Evolutionary conservation across 495 filamentous ascomycete species (phyloP).

Genomic region (Penicillium cosmopolitanum): DNA sequence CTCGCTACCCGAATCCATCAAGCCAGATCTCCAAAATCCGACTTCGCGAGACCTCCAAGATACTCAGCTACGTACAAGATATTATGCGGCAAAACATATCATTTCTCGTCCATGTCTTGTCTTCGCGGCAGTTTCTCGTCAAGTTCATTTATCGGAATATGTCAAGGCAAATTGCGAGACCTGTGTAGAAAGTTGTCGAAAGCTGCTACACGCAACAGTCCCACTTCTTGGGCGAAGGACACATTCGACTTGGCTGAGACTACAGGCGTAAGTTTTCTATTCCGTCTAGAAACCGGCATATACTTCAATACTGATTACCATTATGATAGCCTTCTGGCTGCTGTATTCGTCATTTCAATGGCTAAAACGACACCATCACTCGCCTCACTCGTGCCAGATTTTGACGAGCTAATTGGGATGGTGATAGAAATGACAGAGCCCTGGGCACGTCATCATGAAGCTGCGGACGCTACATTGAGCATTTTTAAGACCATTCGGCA

Average conservation of each 20-base stretch:
- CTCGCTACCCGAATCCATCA: slow-evolving; percentile 14
- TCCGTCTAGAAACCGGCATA: background rate
- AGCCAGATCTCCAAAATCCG: slow-evolving; percentile 15
- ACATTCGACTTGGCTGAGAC: slow-evolving; percentile 21
- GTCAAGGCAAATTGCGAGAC: slow-evolving; percentile 19
- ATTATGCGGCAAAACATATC: slow-evolving; percentile 25
- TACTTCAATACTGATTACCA: background rate
- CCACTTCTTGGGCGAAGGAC: slow-evolving; percentile 19
- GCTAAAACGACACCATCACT: slow-evolving; percentile 23
- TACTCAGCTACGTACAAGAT: slow-evolving; percentile 21
- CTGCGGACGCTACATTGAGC: slow-evolving; percentile 20
- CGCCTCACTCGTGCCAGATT: slow-evolving; percentile 21
- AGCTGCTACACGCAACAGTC: slow-evolving; percentile 14
- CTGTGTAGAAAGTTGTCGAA: slow-evolving; percentile 25
- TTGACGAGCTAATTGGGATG: slow-evolving; percentile 15
- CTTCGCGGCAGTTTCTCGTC: slow-evolving; percentile 15
- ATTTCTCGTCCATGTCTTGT: slow-evolving; percentile 25
- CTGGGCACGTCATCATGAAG: slow-evolving; percentile 21
- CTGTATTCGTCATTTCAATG: slow-evolving; percentile 23
- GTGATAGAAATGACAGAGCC: slow-evolving; percentile 17
- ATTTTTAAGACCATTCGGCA: slow-evolving; percentile 27
- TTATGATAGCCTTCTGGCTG: slow-evolving; percentile 20
- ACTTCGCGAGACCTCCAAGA: slow-evolving; percentile 16
- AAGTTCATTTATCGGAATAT: slow-evolving; percentile 12
- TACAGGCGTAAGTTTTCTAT: slow-evolving; percentile 20